These are phyloP conservation scores for Odontarrhena argentea DNA, from an alignment of 345 rosid species.

Conservation along the genomic window DNA sequence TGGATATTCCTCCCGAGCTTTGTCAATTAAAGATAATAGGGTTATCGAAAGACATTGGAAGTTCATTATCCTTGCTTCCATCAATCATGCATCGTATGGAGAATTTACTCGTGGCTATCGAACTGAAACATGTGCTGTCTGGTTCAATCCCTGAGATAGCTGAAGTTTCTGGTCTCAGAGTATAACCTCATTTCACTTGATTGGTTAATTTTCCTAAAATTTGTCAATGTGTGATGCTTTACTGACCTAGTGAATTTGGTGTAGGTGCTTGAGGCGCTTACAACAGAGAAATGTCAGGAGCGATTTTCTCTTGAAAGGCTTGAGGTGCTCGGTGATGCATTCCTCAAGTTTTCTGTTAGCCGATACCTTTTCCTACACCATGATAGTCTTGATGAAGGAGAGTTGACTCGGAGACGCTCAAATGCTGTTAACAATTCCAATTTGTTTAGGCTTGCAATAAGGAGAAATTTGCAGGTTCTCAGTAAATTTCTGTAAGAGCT, in stretches of 20 bases:
- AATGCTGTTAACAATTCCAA: conserved; percentile 75
- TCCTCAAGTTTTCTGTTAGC: conserved; percentile 84
- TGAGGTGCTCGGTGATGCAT: conserved; percentile 87
- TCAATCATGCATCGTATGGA: conserved; percentile 92
- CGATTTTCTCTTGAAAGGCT: conserved; percentile 94
- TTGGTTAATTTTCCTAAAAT: conserved; percentile 24
- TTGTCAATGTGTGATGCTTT: conserved; percentile 25
- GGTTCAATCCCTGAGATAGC: conserved; percentile 72
- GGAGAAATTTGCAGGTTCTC: conserved; percentile 72
- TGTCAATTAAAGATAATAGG: conserved; percentile 80
- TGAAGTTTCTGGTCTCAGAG: conserved; percentile 68
- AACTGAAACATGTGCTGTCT: conserved; percentile 68
- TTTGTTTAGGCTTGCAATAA: conserved; percentile 64
- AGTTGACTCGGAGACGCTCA: conserved; percentile 78
- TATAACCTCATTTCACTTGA: conserved; percentile 43
- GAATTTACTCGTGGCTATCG: conserved; percentile 89
- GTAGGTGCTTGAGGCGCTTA: conserved; percentile 89
- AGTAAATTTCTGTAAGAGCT: neutral
- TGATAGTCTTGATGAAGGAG: conserved; percentile 81
- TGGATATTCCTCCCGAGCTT: conserved; percentile 84
- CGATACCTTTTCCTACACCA: conserved; percentile 76
- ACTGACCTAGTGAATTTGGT: conserved; percentile 39
- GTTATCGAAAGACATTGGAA: conserved; percentile 87
- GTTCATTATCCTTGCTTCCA: conserved; percentile 83
- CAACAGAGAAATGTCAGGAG: conserved; percentile 96